Conservation (phyloP, 257 asterid genomes). For the Prunella vulgaris region DNA sequence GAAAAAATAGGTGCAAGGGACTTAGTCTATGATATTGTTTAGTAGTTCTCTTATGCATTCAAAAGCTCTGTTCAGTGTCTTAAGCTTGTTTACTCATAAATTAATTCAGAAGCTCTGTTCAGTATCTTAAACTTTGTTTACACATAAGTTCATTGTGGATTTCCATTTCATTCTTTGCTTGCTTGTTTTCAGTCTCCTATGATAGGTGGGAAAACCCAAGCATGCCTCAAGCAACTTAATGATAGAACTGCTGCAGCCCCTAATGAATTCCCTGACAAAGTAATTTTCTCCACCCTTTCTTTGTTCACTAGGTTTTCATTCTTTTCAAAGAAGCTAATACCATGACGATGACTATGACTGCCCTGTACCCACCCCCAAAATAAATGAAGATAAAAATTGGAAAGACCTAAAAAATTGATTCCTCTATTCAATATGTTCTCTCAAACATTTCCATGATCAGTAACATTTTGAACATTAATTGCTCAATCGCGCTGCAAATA, state of each 20-base stretch:
- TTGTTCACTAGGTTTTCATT: not conserved
- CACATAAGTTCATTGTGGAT: not conserved
- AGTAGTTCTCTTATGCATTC: not conserved
- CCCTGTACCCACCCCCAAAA: not conserved
- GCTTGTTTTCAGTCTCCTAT: constrained; percentile 27
- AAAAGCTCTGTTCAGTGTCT: constrained; percentile 17
- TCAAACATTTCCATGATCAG: not conserved
- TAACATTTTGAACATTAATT: not conserved
- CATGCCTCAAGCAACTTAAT: constrained; percentile 22
- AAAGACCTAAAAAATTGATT: not conserved
- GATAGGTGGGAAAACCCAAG: constrained; percentile 26
- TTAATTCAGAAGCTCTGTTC: constrained; percentile 11
- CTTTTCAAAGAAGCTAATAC: constrained; percentile 1
- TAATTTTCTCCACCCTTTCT: constrained; percentile 20
- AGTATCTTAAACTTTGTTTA: constrained; percentile 7
- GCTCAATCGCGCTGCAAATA: not conserved
- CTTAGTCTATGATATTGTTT: constrained; percentile 14
- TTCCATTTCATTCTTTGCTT: not conserved
- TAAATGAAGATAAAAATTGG: not conserved
- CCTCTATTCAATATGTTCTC: not conserved
- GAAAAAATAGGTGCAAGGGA: constrained; percentile 53
- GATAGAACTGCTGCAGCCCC: constrained; percentile 28
- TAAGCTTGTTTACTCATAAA: not conserved
- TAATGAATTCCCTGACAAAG: constrained; percentile 26
- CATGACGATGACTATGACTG: not conserved